Conservation (phyloP, 192 early-diverging fungal species). For the Backusella sp. region DNA sequence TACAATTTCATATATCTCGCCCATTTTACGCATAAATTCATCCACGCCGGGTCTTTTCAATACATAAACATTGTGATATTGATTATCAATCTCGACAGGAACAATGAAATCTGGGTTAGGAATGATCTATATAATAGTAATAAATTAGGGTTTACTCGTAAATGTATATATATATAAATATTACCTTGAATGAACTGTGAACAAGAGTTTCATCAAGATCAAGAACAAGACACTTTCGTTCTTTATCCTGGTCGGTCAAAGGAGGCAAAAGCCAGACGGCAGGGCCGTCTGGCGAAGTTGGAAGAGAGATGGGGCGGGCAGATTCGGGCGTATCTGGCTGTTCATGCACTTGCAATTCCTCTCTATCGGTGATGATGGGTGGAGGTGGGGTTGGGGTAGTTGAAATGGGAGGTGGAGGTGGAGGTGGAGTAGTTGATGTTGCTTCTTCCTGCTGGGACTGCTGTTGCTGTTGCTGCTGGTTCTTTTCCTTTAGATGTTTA, state of each 20-base stretch:
- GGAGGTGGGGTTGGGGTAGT: background rate
- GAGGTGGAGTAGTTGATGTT: background rate
- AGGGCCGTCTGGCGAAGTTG: constrained; percentile 7
- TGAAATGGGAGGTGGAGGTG: background rate
- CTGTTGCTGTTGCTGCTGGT: background rate
- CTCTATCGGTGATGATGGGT: background rate
- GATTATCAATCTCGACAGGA: constrained; percentile 78
- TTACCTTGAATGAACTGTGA: constrained; percentile 91
- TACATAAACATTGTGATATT: constrained; percentile 84
- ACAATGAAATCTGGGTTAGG: constrained; percentile 76
- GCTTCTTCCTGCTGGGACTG: background rate
- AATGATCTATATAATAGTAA: constrained; percentile 18
- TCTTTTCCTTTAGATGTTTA: constrained; percentile 3
- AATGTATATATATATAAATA: background rate
- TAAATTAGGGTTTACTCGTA: background rate
- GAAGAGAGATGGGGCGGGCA: background rate
- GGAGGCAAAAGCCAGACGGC: constrained; percentile 61
- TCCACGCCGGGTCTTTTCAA: constrained; percentile 87
- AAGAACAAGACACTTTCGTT: constrained; percentile 91
- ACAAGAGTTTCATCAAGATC: constrained; percentile 98
- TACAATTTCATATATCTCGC: constrained; percentile 80
- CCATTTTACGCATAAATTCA: constrained; percentile 75
- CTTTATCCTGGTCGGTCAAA: constrained; percentile 61
- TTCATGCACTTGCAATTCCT: background rate
- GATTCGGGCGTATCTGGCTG: background rate